These are phyloP conservation scores for Cantharellus cinnabarinus DNA, from an alignment of 768 basidiomycete genomes.

Conservation along the genomic window DNA sequence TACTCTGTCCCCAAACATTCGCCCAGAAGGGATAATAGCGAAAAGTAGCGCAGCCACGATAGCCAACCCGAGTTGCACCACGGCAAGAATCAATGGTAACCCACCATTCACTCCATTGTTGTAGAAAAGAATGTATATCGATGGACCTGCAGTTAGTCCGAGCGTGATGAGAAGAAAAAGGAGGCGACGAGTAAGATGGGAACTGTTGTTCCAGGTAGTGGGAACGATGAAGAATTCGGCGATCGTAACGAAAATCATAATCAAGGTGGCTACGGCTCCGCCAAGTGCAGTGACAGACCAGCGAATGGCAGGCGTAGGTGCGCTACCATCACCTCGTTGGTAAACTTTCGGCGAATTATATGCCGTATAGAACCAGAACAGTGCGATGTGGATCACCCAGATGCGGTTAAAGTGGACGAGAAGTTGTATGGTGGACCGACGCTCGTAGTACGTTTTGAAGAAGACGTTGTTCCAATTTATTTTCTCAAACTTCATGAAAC, in stretches of 20 bases:
- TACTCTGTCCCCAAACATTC: conserved; percentile 98
- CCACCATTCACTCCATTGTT: conserved; percentile 32
- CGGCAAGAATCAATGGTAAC: conserved; percentile 79
- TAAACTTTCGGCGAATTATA: conserved; percentile 86
- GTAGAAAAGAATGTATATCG: conserved; percentile 81
- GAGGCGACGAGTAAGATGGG: conserved; percentile 80
- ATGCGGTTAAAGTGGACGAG: conserved; percentile 99
- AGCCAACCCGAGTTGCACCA: conserved; percentile 91
- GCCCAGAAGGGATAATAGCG: conserved; percentile 79
- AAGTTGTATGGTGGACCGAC: conserved; percentile 88
- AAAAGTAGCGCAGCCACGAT: conserved; percentile 73
- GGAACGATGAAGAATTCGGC: conserved; percentile 96
- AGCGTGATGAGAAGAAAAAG: conserved; percentile 81
- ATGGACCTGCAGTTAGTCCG: conserved; percentile 78
- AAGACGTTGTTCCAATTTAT: conserved; percentile 94
- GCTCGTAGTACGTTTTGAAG: conserved; percentile 98
- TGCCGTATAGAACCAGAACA: conserved; percentile 93
- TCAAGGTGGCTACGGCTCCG: conserved; percentile 84
- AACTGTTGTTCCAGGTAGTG: conserved; percentile 96
- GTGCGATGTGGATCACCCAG: conserved; percentile 90
- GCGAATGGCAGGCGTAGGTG: conserved; percentile 51
- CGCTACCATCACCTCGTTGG: neutral
- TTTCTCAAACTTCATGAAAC: conserved; percentile 93
- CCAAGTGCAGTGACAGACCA: conserved; percentile 93
- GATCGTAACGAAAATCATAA: conserved; percentile 89